A percentile compares a stretch with the other conserved stretches of the same genome.
These are phyloP conservation scores for Rosa chinensis DNA, from an alignment of 306 rosid genomes.

Conservation along the genomic window DNA sequence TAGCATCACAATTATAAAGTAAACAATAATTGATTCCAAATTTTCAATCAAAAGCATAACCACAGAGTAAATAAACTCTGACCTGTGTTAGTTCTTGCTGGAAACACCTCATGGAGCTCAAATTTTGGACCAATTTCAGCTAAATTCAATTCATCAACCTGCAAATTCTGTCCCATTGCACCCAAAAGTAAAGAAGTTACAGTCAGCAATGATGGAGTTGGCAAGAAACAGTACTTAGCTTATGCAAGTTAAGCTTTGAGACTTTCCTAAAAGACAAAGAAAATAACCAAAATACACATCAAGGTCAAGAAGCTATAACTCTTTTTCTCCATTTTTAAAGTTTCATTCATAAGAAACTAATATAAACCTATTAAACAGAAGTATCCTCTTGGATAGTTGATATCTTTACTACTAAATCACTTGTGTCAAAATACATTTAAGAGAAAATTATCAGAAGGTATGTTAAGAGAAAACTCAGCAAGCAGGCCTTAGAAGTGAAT, in stretches of 20 bases:
- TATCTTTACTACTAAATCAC: conserved; percentile 5
- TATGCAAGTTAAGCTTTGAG: not conserved
- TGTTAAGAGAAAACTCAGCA: not conserved
- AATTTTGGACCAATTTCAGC: conserved; percentile 90
- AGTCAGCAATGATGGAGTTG: conserved; percentile 2
- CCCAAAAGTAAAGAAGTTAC: conserved; percentile 12
- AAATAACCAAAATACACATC: not conserved
- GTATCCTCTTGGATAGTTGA: not conserved
- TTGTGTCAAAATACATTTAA: not conserved
- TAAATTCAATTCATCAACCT: conserved; percentile 77
- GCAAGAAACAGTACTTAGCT: not conserved
- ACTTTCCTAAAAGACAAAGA: not conserved
- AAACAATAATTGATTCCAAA: not conserved
- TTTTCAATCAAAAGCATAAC: conserved; percentile 3
- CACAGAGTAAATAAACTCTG: conserved; percentile 18
- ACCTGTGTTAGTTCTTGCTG: conserved; percentile 96
- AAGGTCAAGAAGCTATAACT: not conserved
- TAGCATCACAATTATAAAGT: not conserved
- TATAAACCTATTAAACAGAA: not conserved
- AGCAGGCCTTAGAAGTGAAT: not conserved
- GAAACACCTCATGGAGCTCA: conserved; percentile 87
- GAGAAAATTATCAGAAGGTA: not conserved
- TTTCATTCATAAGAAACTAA: not conserved
- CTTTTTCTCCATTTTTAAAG: not conserved
- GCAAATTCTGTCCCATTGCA: conserved; percentile 59